phyloP scores from a whole-genome alignment of 371 early-diverging fungal genomes.

The Mortierella polycephala region DNA sequence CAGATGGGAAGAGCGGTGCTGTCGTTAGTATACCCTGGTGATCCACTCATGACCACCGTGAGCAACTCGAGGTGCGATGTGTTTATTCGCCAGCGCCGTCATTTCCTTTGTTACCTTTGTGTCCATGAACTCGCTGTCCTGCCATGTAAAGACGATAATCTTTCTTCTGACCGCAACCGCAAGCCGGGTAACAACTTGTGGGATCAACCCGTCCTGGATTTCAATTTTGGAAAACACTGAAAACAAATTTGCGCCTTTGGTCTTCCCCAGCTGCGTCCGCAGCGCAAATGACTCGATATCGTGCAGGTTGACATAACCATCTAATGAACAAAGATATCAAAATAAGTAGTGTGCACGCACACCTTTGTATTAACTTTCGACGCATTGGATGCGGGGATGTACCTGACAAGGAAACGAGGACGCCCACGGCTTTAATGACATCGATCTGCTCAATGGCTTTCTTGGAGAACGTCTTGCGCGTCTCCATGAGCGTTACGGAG shows the following conservation, averaged over 20 bases:
- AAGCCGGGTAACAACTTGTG: constrained; percentile 78
- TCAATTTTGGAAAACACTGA: constrained; percentile 81
- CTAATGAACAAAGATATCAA: constrained; percentile 43
- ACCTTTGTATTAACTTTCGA: not conserved
- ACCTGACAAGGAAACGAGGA: constrained; percentile 79
- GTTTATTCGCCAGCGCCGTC: too few relatives aligned
- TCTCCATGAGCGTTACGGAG: constrained; percentile 68
- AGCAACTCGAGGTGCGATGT: not conserved
- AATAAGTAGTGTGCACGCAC: not conserved
- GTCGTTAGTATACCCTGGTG: too few relatives aligned
- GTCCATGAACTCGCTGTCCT: constrained; percentile 77
- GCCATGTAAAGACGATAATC: constrained; percentile 80
- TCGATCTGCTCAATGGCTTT: constrained; percentile 81
- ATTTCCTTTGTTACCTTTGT: constrained; percentile 56
- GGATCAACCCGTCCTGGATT: constrained; percentile 70
- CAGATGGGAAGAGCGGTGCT: too few relatives aligned
- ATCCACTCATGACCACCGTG: too few relatives aligned
- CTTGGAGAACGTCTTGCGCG: constrained; percentile 77
- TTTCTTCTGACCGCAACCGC: constrained; percentile 80
- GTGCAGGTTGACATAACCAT: constrained; percentile 79
- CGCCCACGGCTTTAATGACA: constrained; percentile 80
- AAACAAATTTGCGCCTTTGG: constrained; percentile 79
- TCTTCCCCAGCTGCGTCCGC: constrained; percentile 73
- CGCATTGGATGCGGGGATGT: not conserved
- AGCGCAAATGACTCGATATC: constrained; percentile 78